Conservation (phyloP, 805 yeast species). For the Alloascoidea hylecoeti region DNA sequence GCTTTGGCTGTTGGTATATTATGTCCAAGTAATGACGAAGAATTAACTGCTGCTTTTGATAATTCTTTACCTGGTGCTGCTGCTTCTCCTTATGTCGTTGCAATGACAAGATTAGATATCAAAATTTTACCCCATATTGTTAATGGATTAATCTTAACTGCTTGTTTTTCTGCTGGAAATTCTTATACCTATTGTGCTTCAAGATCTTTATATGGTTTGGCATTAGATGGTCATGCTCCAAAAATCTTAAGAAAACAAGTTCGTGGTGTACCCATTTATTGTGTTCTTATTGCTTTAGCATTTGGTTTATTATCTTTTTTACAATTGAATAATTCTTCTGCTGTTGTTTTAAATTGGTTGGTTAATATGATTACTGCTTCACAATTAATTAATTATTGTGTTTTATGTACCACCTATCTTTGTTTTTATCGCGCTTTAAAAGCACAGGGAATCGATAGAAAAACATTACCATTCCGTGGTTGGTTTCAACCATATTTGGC, state of each 20-base stretch:
- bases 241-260: slow-evolving; percentile 38
- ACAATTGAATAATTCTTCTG: slow-evolving; percentile 45
- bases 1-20: slow-evolving; percentile 69
- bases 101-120: slow-evolving; percentile 59
- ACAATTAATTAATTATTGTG: slow-evolving; percentile 46
- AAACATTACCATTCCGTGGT: slow-evolving; percentile 32
- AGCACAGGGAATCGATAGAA: slow-evolving; percentile 35
- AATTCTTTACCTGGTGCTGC: slow-evolving; percentile 63
- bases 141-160: slow-evolving; percentile 59
- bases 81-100: slow-evolving; percentile 72
- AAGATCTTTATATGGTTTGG: slow-evolving; percentile 52
- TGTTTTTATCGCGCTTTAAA: slow-evolving; percentile 46
- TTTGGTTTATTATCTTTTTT: slow-evolving; percentile 56
- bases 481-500: slow-evolving; percentile 50
- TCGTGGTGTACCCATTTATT: slow-evolving; percentile 56
- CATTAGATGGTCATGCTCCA: slow-evolving; percentile 65
- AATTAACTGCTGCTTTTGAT: slow-evolving; percentile 39
- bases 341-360: slow-evolving; percentile 57
- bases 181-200: slow-evolving; percentile 67
- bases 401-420: slow-evolving; percentile 42
- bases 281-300: slow-evolving; percentile 33
- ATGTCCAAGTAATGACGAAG: slow-evolving; percentile 56
- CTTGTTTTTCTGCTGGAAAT: slow-evolving; percentile 78
- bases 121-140: slow-evolving; percentile 61
- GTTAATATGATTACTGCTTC: slow-evolving; percentile 60